phyloP scores from a whole-genome alignment of 2,329 filamentous ascomycete genomes.

The Chrysoporthe cubensis region DNA sequence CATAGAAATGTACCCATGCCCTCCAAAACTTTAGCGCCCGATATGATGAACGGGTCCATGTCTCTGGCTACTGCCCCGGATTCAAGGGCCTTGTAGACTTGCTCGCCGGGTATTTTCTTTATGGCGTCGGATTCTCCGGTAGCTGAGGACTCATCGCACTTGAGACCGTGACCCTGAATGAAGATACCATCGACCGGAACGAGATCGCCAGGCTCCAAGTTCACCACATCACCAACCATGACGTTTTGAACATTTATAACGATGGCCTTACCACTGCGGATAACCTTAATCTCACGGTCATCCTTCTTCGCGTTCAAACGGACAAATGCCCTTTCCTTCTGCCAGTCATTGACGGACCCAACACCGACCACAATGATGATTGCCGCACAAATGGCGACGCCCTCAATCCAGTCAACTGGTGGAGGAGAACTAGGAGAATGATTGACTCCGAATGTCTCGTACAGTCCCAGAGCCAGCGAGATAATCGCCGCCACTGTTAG shows the following conservation, averaged over 20 bases:
- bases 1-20: conserved; percentile 58
- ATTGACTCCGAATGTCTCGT: conserved; percentile 61
- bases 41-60: conserved; percentile 68
- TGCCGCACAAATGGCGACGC: conserved; percentile 64
- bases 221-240: conserved; percentile 67
- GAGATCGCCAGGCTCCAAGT: conserved; percentile 70
- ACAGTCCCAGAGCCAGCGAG: conserved; percentile 71
- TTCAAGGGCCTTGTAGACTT: conserved; percentile 60
- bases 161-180: conserved; percentile 65
- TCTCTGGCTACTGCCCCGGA: conserved; percentile 49
- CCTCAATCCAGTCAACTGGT: conserved; percentile 65
- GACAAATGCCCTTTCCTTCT: conserved; percentile 65
- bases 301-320: conserved; percentile 62
- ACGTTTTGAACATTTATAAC: conserved; percentile 67
- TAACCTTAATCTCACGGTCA: conserved; percentile 64
- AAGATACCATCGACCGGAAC: conserved; percentile 70
- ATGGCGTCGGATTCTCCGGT: conserved; percentile 73
- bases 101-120: conserved; percentile 63
- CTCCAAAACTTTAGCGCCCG: conserved; percentile 58
- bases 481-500: conserved; percentile 70
- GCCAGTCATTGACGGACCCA: conserved; percentile 64
- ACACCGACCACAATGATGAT: conserved; percentile 65
- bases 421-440: conserved; percentile 44
- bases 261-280: conserved; percentile 65
- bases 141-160: conserved; percentile 71